A percentile compares a stretch with the other conserved stretches of the same genome.
Evolutionary conservation across 83 land plant species (phyloP).

Genomic region (Larix sibirica): DNA sequence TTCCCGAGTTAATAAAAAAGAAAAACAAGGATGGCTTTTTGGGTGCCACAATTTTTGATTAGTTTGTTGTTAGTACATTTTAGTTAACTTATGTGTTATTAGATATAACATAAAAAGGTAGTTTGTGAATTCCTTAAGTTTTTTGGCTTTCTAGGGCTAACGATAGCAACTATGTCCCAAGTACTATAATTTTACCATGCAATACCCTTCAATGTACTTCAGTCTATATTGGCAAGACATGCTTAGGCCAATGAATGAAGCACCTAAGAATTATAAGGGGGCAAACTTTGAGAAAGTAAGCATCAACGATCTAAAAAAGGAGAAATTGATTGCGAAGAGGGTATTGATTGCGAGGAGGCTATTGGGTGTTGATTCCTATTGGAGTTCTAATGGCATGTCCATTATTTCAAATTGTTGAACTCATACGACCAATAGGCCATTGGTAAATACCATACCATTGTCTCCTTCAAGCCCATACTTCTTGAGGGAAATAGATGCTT

Average conservation of each 20-base stretch:
- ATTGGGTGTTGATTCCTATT: background rate
- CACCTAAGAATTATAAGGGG: background rate
- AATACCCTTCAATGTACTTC: background rate
- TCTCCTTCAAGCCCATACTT: background rate
- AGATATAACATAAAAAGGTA: too few relatives aligned
- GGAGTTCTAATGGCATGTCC: background rate
- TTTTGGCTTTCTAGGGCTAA: too few relatives aligned
- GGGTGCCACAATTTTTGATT: too few relatives aligned
- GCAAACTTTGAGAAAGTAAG: background rate
- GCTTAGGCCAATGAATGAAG: background rate
- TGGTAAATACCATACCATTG: background rate
- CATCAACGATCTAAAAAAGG: background rate
- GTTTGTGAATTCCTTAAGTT: too few relatives aligned
- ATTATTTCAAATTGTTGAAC: background rate
- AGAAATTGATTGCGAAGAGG: background rate
- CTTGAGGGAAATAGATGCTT: background rate
- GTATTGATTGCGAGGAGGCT: background rate
- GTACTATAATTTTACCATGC: background rate
- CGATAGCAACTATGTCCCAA: too few relatives aligned
- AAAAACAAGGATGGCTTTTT: too few relatives aligned
- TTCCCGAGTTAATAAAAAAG: too few relatives aligned
- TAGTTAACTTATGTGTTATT: too few relatives aligned
- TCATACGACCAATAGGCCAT: background rate
- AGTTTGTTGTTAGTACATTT: too few relatives aligned
- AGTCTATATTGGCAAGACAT: background rate